Conservation (phyloP, 148 eudicot genomes). For the Chenopodium album region DNA sequence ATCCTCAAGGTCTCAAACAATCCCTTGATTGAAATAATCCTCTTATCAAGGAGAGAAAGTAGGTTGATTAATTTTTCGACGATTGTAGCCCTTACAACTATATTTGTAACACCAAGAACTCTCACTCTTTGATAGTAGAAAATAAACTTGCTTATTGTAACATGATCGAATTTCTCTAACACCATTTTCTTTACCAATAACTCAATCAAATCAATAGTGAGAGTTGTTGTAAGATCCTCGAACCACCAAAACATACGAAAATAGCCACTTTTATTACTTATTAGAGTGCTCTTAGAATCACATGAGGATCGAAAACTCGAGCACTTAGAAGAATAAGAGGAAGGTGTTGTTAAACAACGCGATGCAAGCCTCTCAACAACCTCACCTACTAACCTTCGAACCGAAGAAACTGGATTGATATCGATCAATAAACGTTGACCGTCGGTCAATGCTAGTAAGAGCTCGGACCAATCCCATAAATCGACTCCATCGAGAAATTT, state of each 20-base stretch:
- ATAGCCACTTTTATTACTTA: constrained; percentile 24
- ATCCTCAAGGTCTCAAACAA: constrained; percentile 39
- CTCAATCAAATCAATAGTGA: constrained; percentile 36
- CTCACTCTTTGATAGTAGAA: constrained; percentile 43
- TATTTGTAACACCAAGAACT: constrained; percentile 17
- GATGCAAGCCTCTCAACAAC: constrained; percentile 37
- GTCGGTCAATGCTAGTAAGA: constrained; percentile 37
- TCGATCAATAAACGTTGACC: constrained; percentile 31
- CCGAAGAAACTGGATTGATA: neutral
- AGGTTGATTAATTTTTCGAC: constrained; percentile 37
- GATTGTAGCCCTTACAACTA: constrained; percentile 28
- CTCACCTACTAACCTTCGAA: constrained; percentile 33
- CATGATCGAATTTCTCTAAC: constrained; percentile 38
- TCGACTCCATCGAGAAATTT: constrained; percentile 35
- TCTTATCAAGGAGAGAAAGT: constrained; percentile 39
- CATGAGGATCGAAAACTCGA: constrained; percentile 44
- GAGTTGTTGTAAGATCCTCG: constrained; percentile 37
- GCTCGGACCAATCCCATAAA: constrained; percentile 56
- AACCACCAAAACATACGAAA: constrained; percentile 48
- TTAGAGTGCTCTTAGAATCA: constrained; percentile 40
- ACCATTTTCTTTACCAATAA: constrained; percentile 40
- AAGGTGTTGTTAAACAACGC: constrained; percentile 20
- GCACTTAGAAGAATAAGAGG: constrained; percentile 37
- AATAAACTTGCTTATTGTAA: constrained; percentile 43
- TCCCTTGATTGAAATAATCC: constrained; percentile 35